These are phyloP conservation scores for Lanmaoa rubissima DNA, from an alignment of 768 basidiomycete species.

Conservation along the genomic window DNA sequence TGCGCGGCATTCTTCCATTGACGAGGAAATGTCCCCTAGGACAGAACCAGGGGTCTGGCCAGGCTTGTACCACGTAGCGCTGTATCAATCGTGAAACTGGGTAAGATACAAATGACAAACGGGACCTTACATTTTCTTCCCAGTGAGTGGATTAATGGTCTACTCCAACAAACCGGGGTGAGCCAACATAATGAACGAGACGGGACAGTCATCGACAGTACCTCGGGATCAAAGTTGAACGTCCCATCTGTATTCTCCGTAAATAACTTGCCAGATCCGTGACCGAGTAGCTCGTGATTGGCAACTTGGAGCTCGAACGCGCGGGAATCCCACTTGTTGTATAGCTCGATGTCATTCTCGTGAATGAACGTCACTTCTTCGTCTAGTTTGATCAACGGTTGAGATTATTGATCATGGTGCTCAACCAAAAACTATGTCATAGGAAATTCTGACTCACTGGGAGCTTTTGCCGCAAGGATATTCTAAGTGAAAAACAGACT, in stretches of 20 bases:
- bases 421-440: not conserved
- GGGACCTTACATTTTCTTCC: slow-evolving; percentile 59
- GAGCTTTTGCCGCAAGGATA: slow-evolving; percentile 84
- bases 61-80: slow-evolving; percentile 83
- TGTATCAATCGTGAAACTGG: slow-evolving; percentile 23
- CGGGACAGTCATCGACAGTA: slow-evolving; percentile 37
- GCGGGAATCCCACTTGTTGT: slow-evolving; percentile 73
- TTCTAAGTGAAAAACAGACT: slow-evolving; percentile 45
- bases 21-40: slow-evolving; percentile 84
- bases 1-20: slow-evolving; percentile 92
- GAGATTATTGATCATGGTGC: not conserved
- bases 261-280: slow-evolving; percentile 83
- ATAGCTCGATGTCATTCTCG: slow-evolving; percentile 70
- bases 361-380: slow-evolving; percentile 82
- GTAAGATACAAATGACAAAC: not conserved
- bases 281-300: slow-evolving; percentile 85
- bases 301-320: slow-evolving; percentile 89
- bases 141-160: slow-evolving; percentile 82
- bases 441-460: slow-evolving; percentile 45
- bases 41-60: slow-evolving; percentile 83
- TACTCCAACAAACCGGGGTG: slow-evolving; percentile 26
- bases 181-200: not conserved
- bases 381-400: slow-evolving; percentile 37
- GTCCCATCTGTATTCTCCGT: slow-evolving; percentile 72
- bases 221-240: slow-evolving; percentile 76